Percentiles rank a stretch among this genome's conserved stretches.
These are phyloP conservation scores for Mycena galopus DNA, from an alignment of 768 basidiomycete genomes.

Conservation along the genomic window DNA sequence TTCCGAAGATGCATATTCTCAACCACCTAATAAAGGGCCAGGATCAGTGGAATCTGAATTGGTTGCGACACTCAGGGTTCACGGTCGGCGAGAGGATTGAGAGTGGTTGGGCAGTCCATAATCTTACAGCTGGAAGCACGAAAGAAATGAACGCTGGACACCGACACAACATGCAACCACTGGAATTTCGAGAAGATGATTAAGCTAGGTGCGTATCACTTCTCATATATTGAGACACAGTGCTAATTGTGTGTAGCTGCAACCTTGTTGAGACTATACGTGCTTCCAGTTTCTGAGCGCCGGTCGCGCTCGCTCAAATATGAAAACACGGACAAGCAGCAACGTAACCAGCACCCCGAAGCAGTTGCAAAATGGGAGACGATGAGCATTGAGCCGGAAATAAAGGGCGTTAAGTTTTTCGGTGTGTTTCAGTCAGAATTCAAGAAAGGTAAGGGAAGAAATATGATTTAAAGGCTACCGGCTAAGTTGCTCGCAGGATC, in stretches of 20 bases:
- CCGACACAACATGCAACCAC: slow-evolving; percentile 42
- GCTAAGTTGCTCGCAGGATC: not conserved
- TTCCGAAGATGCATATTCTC: slow-evolving; percentile 48
- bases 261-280: not conserved
- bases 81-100: slow-evolving; percentile 47
- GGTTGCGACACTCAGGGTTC: slow-evolving; percentile 36
- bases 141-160: slow-evolving; percentile 47
- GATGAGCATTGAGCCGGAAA: too few species aligned
- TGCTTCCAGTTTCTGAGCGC: too few species aligned
- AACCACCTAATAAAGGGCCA: not conserved
- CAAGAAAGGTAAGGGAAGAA: not conserved
- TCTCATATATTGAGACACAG: too few species aligned
- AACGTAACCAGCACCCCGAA: too few species aligned
- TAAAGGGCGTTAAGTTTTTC: not conserved
- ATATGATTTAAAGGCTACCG: not conserved
- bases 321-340: too few species aligned
- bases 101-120: slow-evolving; percentile 41
- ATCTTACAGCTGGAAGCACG: slow-evolving; percentile 44
- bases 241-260: not conserved
- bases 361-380: too few species aligned
- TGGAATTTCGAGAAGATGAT: slow-evolving; percentile 46
- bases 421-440: not conserved
- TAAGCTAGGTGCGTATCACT: not conserved
- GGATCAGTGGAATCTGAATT: slow-evolving; percentile 30
- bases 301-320: too few species aligned